Percentiles rank a stretch among this genome's conserved stretches.
Conservation (phyloP, 345 rosid species). For the Atalantia buxifolia region DNA sequence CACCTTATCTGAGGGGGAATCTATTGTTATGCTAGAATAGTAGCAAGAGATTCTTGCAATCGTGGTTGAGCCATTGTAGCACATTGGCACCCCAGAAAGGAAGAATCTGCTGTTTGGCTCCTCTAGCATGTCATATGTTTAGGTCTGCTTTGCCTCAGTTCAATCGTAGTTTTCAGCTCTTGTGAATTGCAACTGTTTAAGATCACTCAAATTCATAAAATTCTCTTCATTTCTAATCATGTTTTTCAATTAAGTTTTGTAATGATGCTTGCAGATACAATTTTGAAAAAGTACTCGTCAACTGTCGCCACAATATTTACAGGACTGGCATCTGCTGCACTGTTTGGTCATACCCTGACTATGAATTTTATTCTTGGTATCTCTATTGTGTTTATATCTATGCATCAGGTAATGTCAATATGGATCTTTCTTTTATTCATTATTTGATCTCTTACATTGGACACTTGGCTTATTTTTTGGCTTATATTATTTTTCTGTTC, state of each 20-base stretch:
- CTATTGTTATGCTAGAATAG: no score
- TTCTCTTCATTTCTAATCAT: no score
- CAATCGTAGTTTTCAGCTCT: not conserved
- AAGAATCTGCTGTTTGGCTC: not conserved
- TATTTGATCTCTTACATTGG: not conserved
- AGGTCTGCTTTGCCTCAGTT: not conserved
- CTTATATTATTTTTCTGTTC: not conserved
- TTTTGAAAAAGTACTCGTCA: constrained; percentile 43
- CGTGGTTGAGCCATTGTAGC: not conserved
- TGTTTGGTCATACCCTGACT: constrained; percentile 38
- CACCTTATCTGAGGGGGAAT: no score
- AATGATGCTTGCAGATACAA: constrained; percentile 31
- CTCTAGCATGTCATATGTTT: not conserved
- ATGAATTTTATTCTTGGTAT: constrained; percentile 35
- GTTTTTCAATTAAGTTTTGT: not conserved
- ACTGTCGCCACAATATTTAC: constrained; percentile 41
- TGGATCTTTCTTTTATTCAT: not conserved
- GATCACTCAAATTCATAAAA: not conserved
- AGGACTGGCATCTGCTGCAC: constrained; percentile 33
- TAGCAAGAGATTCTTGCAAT: no score
- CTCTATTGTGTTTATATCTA: constrained; percentile 38
- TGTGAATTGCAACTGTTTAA: not conserved
- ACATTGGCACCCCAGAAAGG: not conserved
- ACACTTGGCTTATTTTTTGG: not conserved
- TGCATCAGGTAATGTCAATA: constrained; percentile 35